These are phyloP conservation scores for Gnetum montanum DNA, from an alignment of 75 land plant species.

Conservation along the genomic window DNA sequence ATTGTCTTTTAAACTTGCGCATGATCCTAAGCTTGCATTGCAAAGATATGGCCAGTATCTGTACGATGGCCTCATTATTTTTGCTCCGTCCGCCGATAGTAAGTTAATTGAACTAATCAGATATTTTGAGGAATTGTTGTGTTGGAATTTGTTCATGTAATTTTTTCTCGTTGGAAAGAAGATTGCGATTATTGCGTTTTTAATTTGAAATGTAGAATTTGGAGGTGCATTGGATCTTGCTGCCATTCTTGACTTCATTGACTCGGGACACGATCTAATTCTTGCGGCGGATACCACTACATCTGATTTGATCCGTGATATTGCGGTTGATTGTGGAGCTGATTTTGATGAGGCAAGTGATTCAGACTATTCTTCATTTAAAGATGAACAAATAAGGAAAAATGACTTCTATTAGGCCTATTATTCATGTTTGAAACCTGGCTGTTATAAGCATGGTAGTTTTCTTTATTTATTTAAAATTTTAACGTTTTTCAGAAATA, in stretches of 20 bases:
- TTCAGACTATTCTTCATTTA: too few species aligned
- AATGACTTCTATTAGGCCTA: not conserved
- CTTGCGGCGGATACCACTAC: constrained; percentile 60
- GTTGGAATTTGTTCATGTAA: not conserved
- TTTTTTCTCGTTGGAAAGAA: not conserved
- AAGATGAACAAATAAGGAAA: not conserved
- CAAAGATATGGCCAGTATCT: constrained; percentile 78
- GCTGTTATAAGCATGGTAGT: not conserved
- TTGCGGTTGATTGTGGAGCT: constrained; percentile 86
- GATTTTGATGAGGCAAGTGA: constrained; percentile 88
- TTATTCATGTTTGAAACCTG: not conserved
- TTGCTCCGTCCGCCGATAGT: constrained; percentile 69
- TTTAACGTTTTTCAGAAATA: not conserved
- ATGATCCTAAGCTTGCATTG: constrained; percentile 67
- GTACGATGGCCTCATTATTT: constrained; percentile 79
- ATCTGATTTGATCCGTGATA: constrained; percentile 74
- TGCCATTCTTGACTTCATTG: constrained; percentile 79
- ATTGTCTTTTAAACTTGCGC: constrained; percentile 82
- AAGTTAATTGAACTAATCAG: constrained; percentile 14
- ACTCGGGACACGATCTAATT: constrained; percentile 87
- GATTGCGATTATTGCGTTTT: not conserved
- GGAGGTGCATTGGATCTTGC: constrained; percentile 72
- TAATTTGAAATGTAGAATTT: constrained; percentile 61
- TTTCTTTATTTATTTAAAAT: not conserved
- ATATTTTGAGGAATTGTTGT: too few species aligned